A percentile compares a stretch with the other conserved stretches of the same genome.
These are phyloP conservation scores for Linum lewisii DNA, from an alignment of 345 rosid genomes.

Conservation along the genomic window DNA sequence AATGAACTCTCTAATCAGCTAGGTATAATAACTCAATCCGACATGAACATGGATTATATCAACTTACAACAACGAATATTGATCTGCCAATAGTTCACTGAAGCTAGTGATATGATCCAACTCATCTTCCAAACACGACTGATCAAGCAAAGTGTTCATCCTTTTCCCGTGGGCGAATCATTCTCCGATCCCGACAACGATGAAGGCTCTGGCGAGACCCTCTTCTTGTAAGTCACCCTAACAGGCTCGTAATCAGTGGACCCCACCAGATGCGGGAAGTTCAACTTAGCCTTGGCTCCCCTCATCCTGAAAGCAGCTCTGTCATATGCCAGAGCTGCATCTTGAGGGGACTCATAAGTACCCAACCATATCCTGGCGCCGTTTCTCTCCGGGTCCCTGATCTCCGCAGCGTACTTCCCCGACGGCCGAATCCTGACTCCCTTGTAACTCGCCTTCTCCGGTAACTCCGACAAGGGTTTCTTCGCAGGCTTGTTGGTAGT, in stretches of 20 bases:
- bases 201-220: not conserved
- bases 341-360: not conserved
- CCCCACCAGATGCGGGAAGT: too few species aligned
- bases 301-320: not conserved
- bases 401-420: not conserved
- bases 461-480: not conserved
- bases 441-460: not conserved
- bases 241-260: not conserved
- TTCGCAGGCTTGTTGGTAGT: too few species aligned
- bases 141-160: too few species aligned
- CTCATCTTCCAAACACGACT: not conserved
- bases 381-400: not conserved
- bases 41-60: too few species aligned
- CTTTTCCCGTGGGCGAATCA: not conserved
- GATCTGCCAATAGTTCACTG: not conserved
- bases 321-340: not conserved
- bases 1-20: too few species aligned
- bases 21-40: too few species aligned
- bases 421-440: not conserved
- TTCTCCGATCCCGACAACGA: not conserved
- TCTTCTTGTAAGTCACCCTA: not conserved
- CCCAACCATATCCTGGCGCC: not conserved
- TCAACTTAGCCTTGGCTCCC: not conserved
- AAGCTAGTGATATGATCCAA: not conserved
- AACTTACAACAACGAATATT: too few species aligned